Conservation (phyloP, 1,284 basidiomycete species). For the Schizophyllum amplum region DNA sequence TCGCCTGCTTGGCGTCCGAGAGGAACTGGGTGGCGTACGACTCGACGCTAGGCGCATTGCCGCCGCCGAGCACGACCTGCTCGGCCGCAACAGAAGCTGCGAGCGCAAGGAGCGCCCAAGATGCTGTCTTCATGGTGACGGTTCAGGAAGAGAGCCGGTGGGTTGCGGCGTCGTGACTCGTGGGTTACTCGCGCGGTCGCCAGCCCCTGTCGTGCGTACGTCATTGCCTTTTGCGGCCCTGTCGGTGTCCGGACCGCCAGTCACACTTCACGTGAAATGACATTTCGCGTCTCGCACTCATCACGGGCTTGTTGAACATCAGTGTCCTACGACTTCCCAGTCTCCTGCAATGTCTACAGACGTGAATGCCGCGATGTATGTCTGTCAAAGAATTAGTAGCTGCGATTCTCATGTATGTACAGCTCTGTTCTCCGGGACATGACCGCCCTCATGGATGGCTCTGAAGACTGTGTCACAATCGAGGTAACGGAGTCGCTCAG, state of each 20-base stretch:
- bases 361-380: neutral
- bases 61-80: slow-evolving; percentile 9
- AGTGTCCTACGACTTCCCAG: neutral
- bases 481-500: neutral
- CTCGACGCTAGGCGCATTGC: slow-evolving; percentile 5
- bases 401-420: neutral
- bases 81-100: slow-evolving; percentile 10
- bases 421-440: neutral
- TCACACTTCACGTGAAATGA: neutral
- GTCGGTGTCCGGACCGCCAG: neutral
- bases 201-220: neutral
- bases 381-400: neutral
- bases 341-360: neutral
- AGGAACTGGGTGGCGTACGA: slow-evolving; percentile 21
- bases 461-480: neutral
- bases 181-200: neutral
- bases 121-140: neutral
- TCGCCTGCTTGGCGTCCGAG: slow-evolving; percentile 32
- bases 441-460: neutral
- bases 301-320: neutral
- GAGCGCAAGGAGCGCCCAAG: neutral
- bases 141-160: neutral
- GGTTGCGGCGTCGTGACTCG: neutral
- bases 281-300: neutral
- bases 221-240: neutral